These are phyloP conservation scores for Coleophoma crateriformis DNA, from an alignment of 2,329 filamentous ascomycete genomes.

Conservation along the genomic window DNA sequence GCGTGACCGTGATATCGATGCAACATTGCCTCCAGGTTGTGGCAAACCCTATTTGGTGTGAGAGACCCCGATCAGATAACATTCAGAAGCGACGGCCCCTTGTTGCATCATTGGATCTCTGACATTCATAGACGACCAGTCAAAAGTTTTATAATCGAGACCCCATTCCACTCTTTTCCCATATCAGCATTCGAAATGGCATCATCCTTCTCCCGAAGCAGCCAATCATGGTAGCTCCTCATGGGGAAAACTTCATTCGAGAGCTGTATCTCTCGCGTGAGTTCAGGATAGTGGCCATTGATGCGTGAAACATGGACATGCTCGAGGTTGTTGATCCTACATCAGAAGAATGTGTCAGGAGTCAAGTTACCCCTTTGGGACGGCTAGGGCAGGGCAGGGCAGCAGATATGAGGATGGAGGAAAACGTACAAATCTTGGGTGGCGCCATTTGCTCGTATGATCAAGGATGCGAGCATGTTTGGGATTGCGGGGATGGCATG, in stretches of 20 bases:
- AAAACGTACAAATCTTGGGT: constrained; percentile 9
- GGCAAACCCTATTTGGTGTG: too few relatives aligned
- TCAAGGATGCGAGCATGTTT: constrained; percentile 6
- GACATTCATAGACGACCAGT: neutral
- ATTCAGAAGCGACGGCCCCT: too few relatives aligned
- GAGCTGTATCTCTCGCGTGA: constrained; percentile 3
- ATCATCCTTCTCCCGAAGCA: neutral
- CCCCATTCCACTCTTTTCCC: neutral
- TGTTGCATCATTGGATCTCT: too few relatives aligned
- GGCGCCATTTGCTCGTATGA: constrained; percentile 10
- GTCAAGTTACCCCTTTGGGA: neutral
- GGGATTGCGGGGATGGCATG: constrained; percentile 7
- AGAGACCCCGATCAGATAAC: too few relatives aligned
- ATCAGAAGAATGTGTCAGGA: neutral
- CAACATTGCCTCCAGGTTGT: too few relatives aligned
- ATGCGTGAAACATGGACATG: constrained; percentile 4
- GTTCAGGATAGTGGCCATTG: constrained; percentile 6
- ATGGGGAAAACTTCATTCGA: constrained; percentile 9
- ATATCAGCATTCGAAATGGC: neutral
- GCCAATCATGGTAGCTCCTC: constrained; percentile 12
- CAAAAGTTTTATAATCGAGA: neutral
- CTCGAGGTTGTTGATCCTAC: constrained; percentile 7
- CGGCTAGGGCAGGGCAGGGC: neutral
- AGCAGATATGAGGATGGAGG: neutral
- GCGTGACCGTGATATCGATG: too few relatives aligned